phyloP scores from a whole-genome alignment of 129 eudicot species.

The Glebionis coronaria region DNA sequence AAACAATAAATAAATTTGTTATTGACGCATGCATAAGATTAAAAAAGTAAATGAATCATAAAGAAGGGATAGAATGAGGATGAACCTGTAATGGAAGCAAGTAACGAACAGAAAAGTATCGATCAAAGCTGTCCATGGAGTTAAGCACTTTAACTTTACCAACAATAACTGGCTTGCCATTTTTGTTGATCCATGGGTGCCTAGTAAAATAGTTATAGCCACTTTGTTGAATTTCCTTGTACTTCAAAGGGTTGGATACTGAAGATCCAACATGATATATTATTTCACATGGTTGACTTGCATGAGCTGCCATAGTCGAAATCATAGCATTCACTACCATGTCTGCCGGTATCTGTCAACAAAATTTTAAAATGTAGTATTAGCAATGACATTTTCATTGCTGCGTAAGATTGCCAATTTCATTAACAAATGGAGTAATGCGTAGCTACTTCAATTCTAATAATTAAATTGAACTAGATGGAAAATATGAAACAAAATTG shows the following conservation, averaged over 20 bases:
- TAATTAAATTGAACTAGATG: no score
- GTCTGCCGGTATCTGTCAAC: conserved; percentile 47
- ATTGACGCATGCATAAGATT: background rate
- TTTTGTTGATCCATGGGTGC: conserved; percentile 39
- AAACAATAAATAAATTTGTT: background rate
- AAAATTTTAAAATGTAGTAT: background rate
- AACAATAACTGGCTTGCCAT: conserved; percentile 46
- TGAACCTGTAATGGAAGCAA: conserved; percentile 45
- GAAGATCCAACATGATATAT: conserved; percentile 58
- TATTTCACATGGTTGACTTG: conserved; percentile 26
- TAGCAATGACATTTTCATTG: no score
- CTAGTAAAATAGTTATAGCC: conserved; percentile 34
- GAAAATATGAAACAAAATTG: background rate
- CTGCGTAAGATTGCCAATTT: no score
- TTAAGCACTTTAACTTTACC: conserved; percentile 22
- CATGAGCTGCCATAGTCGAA: conserved; percentile 40
- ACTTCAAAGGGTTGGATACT: conserved; percentile 41
- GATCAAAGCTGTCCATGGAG: conserved; percentile 44
- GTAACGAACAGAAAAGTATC: conserved; percentile 42
- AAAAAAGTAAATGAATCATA: background rate
- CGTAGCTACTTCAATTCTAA: no score
- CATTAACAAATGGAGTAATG: no score
- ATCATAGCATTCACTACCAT: conserved; percentile 59
- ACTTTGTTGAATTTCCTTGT: conserved; percentile 22
- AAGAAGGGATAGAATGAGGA: background rate